Base-by-base conservation (phyloP, 345 rosid species). In the Streptanthus diversifolius region DNA sequence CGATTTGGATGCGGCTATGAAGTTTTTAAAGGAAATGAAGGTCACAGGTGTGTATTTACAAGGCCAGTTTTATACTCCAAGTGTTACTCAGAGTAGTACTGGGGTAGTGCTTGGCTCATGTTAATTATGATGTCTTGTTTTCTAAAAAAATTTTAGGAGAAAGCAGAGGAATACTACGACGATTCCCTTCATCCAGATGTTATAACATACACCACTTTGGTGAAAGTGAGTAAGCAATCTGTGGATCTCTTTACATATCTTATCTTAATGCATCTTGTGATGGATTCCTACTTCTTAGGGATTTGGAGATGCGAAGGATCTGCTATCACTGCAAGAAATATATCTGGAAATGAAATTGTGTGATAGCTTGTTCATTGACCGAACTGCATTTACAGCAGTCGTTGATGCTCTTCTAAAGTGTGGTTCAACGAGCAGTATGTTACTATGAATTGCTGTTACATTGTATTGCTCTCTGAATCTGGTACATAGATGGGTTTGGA, bases 21-120 rank as follows among this genome's bases (percentile, higher is more conserved):
- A 33, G n/a, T 85, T 87, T 70, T 66, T 85, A n/a, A 69, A 80
- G 80, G 85, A 85, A 83, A 85, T 88, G 96, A 88, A 90, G 93
- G 96, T 90, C 80, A 37, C 85, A 70, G 55, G 80, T 80, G 70
- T 77, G 76, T 73, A 73, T 78, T 82, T 82, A 64, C 73, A 85
- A 81, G 83, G 83, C 85, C 71, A 82, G 81, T 83, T 83, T 70
- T 80, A 71, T 82, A 81, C 85, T 78, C 72, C 75, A n/a, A 66
- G 70, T 82, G 70, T 70, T 77, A 53, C 74, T 72, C 40, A 72
- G 56, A 71, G 63, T 76, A 70, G 60, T 67, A 43, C 72, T 55
- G 56, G 76, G 71, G 81, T 52, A 63, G 45, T 49, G 17, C 47
- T 30, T 72, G 40, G 57, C 49, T 74, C 70, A 45, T 54, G 35